Evolutionary conservation across 2,329 filamentous ascomycete species (phyloP).

Genomic region (Alternaria viburni): DNA sequence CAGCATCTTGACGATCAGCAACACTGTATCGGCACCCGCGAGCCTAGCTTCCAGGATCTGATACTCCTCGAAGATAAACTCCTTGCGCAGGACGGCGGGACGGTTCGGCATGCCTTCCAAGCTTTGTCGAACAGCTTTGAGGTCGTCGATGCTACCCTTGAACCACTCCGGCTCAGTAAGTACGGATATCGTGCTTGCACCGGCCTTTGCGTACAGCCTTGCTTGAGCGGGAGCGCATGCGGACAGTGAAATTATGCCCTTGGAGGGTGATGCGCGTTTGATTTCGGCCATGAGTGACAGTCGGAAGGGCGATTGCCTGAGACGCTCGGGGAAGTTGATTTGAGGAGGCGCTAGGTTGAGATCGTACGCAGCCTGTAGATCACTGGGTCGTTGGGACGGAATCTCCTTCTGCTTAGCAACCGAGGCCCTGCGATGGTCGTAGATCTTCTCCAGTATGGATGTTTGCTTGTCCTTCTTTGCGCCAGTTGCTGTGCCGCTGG

Average conservation of each 20-base stretch:
- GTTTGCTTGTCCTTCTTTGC: constrained; percentile 65
- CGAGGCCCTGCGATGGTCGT: constrained; percentile 75
- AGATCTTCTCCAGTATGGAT: constrained; percentile 92
- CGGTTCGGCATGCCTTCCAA: constrained; percentile 91
- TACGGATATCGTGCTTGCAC: constrained; percentile 97
- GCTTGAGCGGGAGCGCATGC: constrained; percentile 91
- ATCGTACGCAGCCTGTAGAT: constrained; percentile 86
- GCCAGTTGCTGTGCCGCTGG: constrained; percentile 30
- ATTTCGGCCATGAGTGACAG: constrained; percentile 97
- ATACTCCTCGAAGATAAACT: constrained; percentile 98
- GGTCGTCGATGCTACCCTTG: constrained; percentile 94
- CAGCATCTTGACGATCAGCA: constrained; percentile 98
- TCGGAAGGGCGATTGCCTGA: constrained; percentile 83
- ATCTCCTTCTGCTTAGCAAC: constrained; percentile 83
- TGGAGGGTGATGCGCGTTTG: constrained; percentile 94
- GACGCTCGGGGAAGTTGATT: constrained; percentile 77
- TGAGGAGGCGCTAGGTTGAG: constrained; percentile 84
- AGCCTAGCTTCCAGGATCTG: constrained; percentile 94
- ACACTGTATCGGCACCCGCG: constrained; percentile 90
- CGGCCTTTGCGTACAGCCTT: constrained; percentile 87
- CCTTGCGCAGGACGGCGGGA: constrained; percentile 90
- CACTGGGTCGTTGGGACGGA: constrained; percentile 80
- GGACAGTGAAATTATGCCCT: constrained; percentile 88
- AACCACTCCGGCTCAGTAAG: constrained; percentile 99
- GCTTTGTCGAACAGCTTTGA: constrained; percentile 84